Base-by-base conservation (phyloP, 768 basidiomycete species). In the Porpolomopsis calyptriformis region DNA sequence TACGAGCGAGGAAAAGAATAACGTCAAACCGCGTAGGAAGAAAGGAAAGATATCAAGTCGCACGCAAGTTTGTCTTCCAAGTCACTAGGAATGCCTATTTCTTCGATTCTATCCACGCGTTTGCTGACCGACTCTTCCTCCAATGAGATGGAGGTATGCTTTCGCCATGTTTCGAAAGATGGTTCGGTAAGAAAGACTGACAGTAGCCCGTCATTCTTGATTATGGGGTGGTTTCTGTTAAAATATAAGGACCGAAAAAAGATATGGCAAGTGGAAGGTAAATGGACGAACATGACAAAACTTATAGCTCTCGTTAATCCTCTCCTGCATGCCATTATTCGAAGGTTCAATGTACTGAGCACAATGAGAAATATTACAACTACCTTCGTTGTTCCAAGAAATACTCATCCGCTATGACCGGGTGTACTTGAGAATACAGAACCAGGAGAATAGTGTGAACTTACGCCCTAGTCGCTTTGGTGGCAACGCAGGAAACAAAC, bases 41-140 rank as follows among this genome's bases (percentile, higher is more conserved):
- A 38, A 39, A 39, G 16, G 10, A 3, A 22, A 8, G 26, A 40
- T 26, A 46, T 14, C 6, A 24, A 37, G 24, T 53, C 76, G 48
- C 66, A 85, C 84, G 73, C 71, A 46, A 97, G 77, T 59, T 93
- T 94, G 40, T 92, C 85, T 50, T 92, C 89, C 6, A 97, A 70
- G 63, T 97, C 91, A 49, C 85, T 80, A 2, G 94, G 94, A 44
- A 97, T 90, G 9, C 78, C 70, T 86, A 93, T 90, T 64, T 96
- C 90, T 57, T 94, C 89, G 12, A 82, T 68, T 40, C 75, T 71
- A 53, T 89, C 88, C 7, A 91, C 72, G 20, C 82, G 77, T 55
- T 86, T 88, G 50, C 80, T 81, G 0, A 68, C 65, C 0, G 88
- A 86, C 60, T 97, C 94, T 65, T 97, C 94, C 23, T 94, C 91